These are phyloP conservation scores for Ganoderma leucocontextum DNA, from an alignment of 1,284 basidiomycete species.

Conservation along the genomic window DNA sequence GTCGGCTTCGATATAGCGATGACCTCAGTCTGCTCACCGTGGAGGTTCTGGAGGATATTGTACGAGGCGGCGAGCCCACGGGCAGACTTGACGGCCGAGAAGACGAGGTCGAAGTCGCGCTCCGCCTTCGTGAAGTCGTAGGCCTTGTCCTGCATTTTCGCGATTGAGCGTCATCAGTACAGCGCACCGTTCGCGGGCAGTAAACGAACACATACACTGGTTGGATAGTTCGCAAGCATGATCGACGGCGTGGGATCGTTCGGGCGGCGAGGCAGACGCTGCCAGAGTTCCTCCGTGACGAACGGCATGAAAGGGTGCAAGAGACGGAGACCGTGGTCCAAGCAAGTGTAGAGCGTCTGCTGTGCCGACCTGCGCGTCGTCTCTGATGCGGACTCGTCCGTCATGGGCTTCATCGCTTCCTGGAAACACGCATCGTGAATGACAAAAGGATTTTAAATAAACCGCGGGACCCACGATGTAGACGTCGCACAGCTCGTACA, in stretches of 20 bases:
- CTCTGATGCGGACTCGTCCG: conserved; percentile 77
- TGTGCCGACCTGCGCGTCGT: conserved; percentile 86
- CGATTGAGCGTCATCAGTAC: background rate
- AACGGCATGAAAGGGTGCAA: conserved; percentile 99
- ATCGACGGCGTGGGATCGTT: conserved; percentile 88
- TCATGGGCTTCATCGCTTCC: conserved; percentile 99
- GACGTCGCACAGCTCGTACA: conserved; percentile 98
- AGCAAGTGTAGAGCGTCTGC: conserved; percentile 95
- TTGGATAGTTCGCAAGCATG: conserved; percentile 89
- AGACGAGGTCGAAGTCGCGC: conserved; percentile 88
- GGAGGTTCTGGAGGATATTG: conserved; percentile 88
- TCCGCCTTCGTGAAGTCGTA: conserved; percentile 82
- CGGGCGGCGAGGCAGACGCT: conserved; percentile 88
- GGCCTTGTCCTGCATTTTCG: conserved; percentile 58
- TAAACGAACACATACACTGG: conserved; percentile 65
- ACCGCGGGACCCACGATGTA: conserved; percentile 76
- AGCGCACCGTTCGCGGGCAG: background rate
- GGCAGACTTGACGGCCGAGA: conserved; percentile 80
- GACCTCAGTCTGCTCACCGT: conserved; percentile 58
- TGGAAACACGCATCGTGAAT: conserved; percentile 43
- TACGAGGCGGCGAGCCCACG: conserved; percentile 93
- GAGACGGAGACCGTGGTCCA: conserved; percentile 90
- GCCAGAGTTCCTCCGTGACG: conserved; percentile 99
- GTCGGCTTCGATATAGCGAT: background rate
- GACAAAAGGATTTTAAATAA: background rate